A percentile compares a stretch with the other conserved stretches of the same genome.
phyloP scores from a whole-genome alignment of 225 moss, liverwort and hornwort genomes.

The Thuidium tamariscinum region DNA sequence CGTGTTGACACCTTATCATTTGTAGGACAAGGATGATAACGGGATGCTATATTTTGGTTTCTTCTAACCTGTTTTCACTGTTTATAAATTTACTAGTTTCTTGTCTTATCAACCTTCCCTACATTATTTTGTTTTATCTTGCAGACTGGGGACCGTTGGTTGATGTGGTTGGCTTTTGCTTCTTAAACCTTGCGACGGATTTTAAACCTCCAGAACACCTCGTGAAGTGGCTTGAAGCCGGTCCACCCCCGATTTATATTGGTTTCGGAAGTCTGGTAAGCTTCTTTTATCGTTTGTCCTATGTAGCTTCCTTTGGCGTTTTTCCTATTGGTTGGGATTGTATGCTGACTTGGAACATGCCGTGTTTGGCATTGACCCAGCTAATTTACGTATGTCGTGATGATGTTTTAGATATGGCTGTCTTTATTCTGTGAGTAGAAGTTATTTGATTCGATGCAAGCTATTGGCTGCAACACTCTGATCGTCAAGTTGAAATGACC shows the following conservation, averaged over 20 bases:
- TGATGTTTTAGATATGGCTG: background rate
- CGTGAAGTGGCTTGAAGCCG: slow-evolving; percentile 61
- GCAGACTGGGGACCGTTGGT: slow-evolving; percentile 92
- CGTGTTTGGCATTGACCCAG: background rate
- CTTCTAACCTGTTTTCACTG: background rate
- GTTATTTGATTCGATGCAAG: background rate
- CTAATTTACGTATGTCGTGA: background rate
- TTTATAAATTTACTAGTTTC: background rate
- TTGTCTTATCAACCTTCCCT: background rate
- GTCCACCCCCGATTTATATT: slow-evolving; percentile 76
- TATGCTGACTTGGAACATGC: background rate
- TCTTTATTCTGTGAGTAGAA: background rate
- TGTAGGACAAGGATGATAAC: background rate
- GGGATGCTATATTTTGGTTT: background rate
- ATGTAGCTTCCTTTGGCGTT: background rate
- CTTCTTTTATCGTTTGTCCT: background rate
- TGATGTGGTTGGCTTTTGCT: slow-evolving; percentile 95
- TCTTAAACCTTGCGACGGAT: slow-evolving; percentile 82
- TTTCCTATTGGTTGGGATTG: background rate
- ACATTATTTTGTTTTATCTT: background rate
- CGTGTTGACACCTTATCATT: background rate
- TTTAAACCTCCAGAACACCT: slow-evolving; percentile 77
- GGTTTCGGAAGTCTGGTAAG: slow-evolving; percentile 97
- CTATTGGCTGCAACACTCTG: background rate
- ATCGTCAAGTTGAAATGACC: background rate